These are phyloP conservation scores for Plectosphaerella sp. DNA, from an alignment of 2,329 filamentous ascomycete species.

Conservation along the genomic window DNA sequence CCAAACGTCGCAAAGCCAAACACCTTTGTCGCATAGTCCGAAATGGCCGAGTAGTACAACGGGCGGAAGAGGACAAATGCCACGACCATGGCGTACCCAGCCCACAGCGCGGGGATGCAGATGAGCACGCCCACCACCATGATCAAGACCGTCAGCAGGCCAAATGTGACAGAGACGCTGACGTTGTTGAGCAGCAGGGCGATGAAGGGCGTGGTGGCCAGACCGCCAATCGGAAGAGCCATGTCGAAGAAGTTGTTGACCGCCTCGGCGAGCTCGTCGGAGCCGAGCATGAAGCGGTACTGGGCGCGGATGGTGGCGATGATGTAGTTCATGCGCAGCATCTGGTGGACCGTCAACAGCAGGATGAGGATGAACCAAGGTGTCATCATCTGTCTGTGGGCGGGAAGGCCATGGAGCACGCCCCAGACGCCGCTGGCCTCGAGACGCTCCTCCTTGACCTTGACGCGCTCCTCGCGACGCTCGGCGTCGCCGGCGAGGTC, in stretches of 20 bases:
- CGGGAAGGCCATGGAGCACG: conserved; percentile 62
- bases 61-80: conserved; percentile 70
- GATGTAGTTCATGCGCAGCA: conserved; percentile 65
- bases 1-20: conserved; percentile 79
- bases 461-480: conserved; percentile 49
- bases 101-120: conserved; percentile 56
- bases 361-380: conserved; percentile 71
- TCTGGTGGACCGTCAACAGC: conserved; percentile 55
- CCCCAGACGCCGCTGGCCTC: conserved; percentile 65
- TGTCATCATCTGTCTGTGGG: conserved; percentile 59
- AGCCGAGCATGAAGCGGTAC: conserved; percentile 63
- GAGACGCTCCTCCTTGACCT: conserved; percentile 54
- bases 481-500: conserved; percentile 54
- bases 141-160: conserved; percentile 53
- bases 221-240: conserved; percentile 62
- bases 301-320: conserved; percentile 67
- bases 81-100: conserved; percentile 62
- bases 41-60: conserved; percentile 73
- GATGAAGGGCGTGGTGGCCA: conserved; percentile 67
- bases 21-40: conserved; percentile 75
- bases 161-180: conserved; percentile 56
- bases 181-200: conserved; percentile 64
- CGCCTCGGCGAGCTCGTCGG: conserved; percentile 28
- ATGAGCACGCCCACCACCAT: conserved; percentile 62
- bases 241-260: conserved; percentile 38